A percentile compares a stretch with the other conserved stretches of the same genome.
Conservation (phyloP, 2,329 filamentous ascomycete genomes). For the Alternaria brassicicola region DNA sequence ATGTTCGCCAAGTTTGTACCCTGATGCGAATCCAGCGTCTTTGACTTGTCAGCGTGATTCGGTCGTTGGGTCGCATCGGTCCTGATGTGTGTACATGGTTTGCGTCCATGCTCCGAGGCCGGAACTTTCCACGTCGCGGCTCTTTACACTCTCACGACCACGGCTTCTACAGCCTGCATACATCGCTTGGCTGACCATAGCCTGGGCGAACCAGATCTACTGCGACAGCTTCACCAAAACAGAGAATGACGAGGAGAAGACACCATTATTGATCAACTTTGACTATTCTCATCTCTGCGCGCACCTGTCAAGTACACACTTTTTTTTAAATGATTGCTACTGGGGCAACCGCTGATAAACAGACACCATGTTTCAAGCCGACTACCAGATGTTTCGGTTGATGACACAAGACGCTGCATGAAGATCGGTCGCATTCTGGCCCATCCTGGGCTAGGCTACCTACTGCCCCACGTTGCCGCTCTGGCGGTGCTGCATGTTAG, state of each 20-base stretch:
- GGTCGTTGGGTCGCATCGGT: not conserved
- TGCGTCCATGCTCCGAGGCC: not conserved
- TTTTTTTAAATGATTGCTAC: not conserved
- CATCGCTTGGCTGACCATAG: not conserved
- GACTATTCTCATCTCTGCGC: not conserved
- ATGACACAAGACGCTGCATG: conserved; percentile 11
- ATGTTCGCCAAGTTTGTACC: not conserved
- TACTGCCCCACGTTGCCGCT: conserved; percentile 1
- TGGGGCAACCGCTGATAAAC: not conserved
- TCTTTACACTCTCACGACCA: not conserved
- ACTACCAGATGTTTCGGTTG: not conserved
- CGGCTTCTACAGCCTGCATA: not conserved
- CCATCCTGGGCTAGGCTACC: conserved; percentile 4
- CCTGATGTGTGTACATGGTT: not conserved
- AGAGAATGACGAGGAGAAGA: not conserved
- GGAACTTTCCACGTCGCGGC: not conserved
- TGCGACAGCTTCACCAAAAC: not conserved
- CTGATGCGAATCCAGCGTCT: not conserved
- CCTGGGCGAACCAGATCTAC: not conserved
- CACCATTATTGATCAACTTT: not conserved
- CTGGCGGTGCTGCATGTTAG: not conserved
- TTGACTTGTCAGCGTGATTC: not conserved
- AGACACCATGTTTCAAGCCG: not conserved
- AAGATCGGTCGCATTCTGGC: conserved; percentile 16
- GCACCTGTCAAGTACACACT: not conserved